Percentiles rank a stretch among this genome's conserved stretches.
Evolutionary conservation across 371 early-diverging fungal genomes (phyloP).

Genomic region (Fennellomyces sp.): DNA sequence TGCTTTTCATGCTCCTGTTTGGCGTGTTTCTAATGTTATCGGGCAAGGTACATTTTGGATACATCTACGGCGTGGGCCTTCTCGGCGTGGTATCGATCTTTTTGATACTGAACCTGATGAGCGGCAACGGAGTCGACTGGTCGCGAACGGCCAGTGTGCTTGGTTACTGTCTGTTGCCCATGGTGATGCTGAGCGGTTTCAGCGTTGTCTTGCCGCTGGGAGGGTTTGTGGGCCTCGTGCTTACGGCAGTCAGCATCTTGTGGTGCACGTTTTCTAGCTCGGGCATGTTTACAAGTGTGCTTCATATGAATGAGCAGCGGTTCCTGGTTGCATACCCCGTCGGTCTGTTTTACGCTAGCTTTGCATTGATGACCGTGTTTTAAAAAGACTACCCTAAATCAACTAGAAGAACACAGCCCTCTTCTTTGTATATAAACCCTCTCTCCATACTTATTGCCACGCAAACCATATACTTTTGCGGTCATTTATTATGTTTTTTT

Average conservation of each 20-base stretch:
- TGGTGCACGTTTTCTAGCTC: constrained; percentile 97
- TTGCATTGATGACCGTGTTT: constrained; percentile 94
- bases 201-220: constrained; percentile 53
- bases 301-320: constrained; percentile 92
- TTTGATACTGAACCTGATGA: constrained; percentile 93
- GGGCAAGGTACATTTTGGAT: constrained; percentile 95
- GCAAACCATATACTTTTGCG: too few species aligned
- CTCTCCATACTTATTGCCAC: neutral
- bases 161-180: constrained; percentile 95
- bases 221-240: constrained; percentile 58
- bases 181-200: constrained; percentile 84
- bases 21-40: constrained; percentile 87
- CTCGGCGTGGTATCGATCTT: constrained; percentile 89
- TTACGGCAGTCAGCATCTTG: constrained; percentile 72
- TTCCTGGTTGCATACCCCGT: constrained; percentile 96
- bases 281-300: constrained; percentile 93
- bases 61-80: constrained; percentile 94
- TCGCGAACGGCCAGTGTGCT: constrained; percentile 92
- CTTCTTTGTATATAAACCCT: too few species aligned
- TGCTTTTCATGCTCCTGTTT: constrained; percentile 87
- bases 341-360: constrained; percentile 90
- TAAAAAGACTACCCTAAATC: constrained; percentile 32
- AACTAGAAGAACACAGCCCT: neutral
- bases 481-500: too few species aligned
- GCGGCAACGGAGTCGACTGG: constrained; percentile 84